Conservation (phyloP, 192 early-diverging fungal species). For the Coemansia sp. region DNA sequence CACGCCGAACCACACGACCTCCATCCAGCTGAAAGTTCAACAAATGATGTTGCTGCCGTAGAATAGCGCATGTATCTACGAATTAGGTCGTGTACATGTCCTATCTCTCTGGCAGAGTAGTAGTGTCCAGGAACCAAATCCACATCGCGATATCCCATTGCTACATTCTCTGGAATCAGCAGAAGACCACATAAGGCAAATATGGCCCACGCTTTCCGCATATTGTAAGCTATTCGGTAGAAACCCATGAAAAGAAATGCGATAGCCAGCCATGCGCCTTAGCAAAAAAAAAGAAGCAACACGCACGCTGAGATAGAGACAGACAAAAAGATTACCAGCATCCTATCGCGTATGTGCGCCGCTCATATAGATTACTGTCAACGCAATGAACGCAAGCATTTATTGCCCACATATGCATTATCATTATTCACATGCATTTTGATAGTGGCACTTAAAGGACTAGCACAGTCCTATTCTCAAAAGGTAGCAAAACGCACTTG, state of each 20-base stretch:
- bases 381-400: too few species aligned
- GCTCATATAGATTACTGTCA: too few species aligned
- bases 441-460: too few species aligned
- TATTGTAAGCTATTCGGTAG: too few species aligned
- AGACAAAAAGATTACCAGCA: too few species aligned
- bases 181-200: not conserved
- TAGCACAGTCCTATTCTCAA: not conserved
- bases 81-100: conserved; percentile 24
- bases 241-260: too few species aligned
- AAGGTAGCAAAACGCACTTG: not conserved
- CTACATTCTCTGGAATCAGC: not conserved
- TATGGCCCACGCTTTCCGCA: not conserved
- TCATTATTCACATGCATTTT: too few species aligned
- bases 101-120: conserved; percentile 29
- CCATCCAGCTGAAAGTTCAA: conserved; percentile 38
- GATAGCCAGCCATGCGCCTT: too few species aligned
- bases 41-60: conserved; percentile 47
- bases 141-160: conserved; percentile 23
- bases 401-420: too few species aligned
- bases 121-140: conserved; percentile 25
- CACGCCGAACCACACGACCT: conserved; percentile 41
- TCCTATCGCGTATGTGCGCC: too few species aligned
- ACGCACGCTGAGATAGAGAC: too few species aligned
- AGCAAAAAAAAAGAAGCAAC: too few species aligned
- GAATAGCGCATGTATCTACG: conserved; percentile 53